Conservation (phyloP, 2,329 filamentous ascomycete genomes). For the Fusarium praegraminearum region DNA sequence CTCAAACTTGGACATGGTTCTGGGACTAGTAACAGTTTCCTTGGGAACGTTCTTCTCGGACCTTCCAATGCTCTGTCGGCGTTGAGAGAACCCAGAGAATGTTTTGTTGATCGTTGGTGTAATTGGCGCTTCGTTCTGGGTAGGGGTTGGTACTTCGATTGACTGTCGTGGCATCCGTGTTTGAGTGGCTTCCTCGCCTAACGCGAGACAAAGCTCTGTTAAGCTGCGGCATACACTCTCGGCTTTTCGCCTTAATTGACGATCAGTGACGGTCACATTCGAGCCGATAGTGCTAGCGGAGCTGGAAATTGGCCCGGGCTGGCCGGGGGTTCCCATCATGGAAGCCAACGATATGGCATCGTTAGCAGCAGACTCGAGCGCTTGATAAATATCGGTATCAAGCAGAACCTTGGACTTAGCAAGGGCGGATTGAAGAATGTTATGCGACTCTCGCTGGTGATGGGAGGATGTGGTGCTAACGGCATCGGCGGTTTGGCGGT, state of each 20-base stretch:
- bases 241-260: constrained; percentile 88
- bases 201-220: constrained; percentile 89
- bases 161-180: constrained; percentile 48
- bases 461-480: constrained; percentile 58
- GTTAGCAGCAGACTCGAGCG: constrained; percentile 82
- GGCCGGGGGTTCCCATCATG: constrained; percentile 79
- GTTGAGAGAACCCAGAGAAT: constrained; percentile 53
- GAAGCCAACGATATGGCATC: constrained; percentile 85
- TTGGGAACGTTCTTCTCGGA: constrained; percentile 56
- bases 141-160: constrained; percentile 25
- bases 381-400: constrained; percentile 77
- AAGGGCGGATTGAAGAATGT: constrained; percentile 83
- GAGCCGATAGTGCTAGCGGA: constrained; percentile 72
- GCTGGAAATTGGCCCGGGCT: constrained; percentile 76
- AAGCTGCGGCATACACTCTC: constrained; percentile 93
- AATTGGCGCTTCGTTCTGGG: constrained; percentile 47
- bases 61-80: constrained; percentile 56
- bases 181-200: constrained; percentile 71
- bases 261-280: constrained; percentile 72
- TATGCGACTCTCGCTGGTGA: constrained; percentile 70
- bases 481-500: constrained; percentile 51
- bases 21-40: constrained; percentile 57
- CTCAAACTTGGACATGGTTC: constrained; percentile 64
- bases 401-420: constrained; percentile 80
- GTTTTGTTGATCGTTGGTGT: constrained; percentile 62